A percentile compares a stretch with the other conserved stretches of the same genome.
Conservation (phyloP, 371 early-diverging fungal species). For the Ordospora pajunii region DNA sequence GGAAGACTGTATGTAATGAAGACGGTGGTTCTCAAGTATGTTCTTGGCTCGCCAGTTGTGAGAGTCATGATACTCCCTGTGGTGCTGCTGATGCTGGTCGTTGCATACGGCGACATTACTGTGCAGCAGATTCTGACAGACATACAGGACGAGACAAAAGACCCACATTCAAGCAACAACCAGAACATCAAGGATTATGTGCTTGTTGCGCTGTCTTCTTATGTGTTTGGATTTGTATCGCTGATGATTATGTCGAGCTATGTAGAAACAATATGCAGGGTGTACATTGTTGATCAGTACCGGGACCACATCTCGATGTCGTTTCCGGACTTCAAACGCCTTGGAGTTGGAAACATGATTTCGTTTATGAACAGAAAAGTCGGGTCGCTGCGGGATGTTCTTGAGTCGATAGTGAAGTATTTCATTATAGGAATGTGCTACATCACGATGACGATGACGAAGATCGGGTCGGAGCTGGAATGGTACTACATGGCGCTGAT, state of each 20-base stretch:
- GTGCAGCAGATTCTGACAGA: background rate
- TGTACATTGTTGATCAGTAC: slow-evolving; percentile 3
- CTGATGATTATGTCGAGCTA: background rate
- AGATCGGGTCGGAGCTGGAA: background rate
- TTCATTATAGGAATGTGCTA: slow-evolving; percentile 3
- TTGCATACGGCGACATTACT: slow-evolving; percentile 14
- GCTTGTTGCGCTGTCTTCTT: background rate
- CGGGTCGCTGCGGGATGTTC: background rate
- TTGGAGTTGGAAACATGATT: slow-evolving; percentile 29
- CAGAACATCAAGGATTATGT: background rate
- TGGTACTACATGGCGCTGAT: slow-evolving; percentile 25
- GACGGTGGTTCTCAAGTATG: slow-evolving; percentile 1
- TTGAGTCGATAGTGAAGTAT: background rate
- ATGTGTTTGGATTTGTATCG: background rate
- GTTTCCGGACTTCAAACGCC: slow-evolving; percentile 18
- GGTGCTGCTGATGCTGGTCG: background rate
- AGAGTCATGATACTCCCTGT: slow-evolving; percentile 21
- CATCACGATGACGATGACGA: background rate
- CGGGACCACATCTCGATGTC: slow-evolving; percentile 1
- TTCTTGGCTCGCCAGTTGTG: slow-evolving; percentile 16
- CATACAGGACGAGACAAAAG: background rate
- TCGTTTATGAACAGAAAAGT: slow-evolving; percentile 30
- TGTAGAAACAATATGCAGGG: background rate
- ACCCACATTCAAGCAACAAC: background rate
- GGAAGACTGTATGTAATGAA: background rate